phyloP scores from a whole-genome alignment of 176 grass and related monocot genomes.

The Oryza meyeriana region DNA sequence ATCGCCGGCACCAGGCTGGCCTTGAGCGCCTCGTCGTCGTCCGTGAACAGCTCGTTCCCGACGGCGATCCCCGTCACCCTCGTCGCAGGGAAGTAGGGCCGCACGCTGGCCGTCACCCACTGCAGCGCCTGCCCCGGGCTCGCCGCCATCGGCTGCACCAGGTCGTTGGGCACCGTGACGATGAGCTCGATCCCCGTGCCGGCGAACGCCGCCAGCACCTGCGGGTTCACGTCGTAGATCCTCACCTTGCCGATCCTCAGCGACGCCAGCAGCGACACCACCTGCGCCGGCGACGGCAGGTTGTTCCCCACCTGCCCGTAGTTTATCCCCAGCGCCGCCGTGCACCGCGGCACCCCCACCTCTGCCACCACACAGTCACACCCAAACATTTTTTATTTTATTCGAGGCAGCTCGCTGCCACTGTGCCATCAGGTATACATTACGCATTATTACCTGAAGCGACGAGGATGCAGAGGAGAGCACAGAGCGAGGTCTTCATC shows the following conservation, averaged over 20 bases:
- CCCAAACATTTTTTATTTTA: too few relatives aligned
- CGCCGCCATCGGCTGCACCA: constrained; percentile 39
- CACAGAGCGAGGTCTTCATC: neutral
- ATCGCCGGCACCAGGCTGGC: constrained; percentile 82
- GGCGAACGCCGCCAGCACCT: constrained; percentile 73
- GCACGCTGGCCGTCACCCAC: constrained; percentile 60
- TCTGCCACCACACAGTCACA: constrained; percentile 32
- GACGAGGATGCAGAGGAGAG: constrained; percentile 51
- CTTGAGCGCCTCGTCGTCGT: constrained; percentile 65
- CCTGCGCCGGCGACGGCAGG: constrained; percentile 61
- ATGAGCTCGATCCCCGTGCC: constrained; percentile 71
- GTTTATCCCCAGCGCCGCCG: constrained; percentile 76
- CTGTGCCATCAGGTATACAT: too few relatives aligned
- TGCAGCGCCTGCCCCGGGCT: constrained; percentile 51
- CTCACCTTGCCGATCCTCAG: constrained; percentile 68
- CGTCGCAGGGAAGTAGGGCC: constrained; percentile 77
- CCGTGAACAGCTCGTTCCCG: constrained; percentile 83
- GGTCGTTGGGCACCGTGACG: constrained; percentile 85
- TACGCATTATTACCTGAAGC: constrained; percentile 57
- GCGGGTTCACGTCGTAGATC: constrained; percentile 87
- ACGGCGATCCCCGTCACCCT: constrained; percentile 82
- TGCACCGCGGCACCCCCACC: constrained; percentile 32
- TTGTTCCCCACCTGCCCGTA: constrained; percentile 95
- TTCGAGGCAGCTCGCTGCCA: neutral
- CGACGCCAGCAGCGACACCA: constrained; percentile 57